phyloP scores from a whole-genome alignment of 768 basidiomycete genomes.

The Pleurotus giganteus region DNA sequence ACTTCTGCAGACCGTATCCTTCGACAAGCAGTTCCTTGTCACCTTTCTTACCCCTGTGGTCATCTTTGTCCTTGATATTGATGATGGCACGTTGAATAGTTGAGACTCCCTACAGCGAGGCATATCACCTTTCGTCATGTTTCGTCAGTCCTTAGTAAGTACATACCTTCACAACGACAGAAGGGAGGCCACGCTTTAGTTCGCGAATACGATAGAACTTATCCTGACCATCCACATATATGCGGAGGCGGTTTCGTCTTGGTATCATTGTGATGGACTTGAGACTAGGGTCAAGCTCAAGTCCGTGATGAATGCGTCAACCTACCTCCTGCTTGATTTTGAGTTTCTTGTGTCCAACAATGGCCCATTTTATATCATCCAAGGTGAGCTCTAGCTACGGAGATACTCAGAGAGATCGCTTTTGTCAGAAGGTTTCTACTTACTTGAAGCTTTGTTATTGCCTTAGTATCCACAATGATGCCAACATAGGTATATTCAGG shows the following conservation, averaged over 20 bases:
- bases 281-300: slow-evolving; percentile 6
- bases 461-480: slow-evolving; percentile 85
- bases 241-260: slow-evolving; percentile 69
- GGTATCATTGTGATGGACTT: slow-evolving; percentile 79
- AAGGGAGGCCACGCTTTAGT: slow-evolving; percentile 78
- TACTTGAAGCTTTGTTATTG: slow-evolving; percentile 87
- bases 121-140: too few relatives aligned
- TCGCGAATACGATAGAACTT: slow-evolving; percentile 84
- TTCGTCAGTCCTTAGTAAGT: background rate
- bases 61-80: slow-evolving; percentile 89
- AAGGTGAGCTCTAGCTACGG: slow-evolving; percentile 85
- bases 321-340: slow-evolving; percentile 87
- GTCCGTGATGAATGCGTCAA: background rate
- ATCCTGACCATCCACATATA: slow-evolving; percentile 75
- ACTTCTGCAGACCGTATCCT: slow-evolving; percentile 94
- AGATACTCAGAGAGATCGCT: background rate
- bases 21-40: slow-evolving; percentile 94
- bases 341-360: slow-evolving; percentile 82
- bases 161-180: slow-evolving; percentile 86
- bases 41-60: slow-evolving; percentile 74
- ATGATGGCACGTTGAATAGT: slow-evolving; percentile 92
- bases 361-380: slow-evolving; percentile 91
- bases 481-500: slow-evolving; percentile 91
- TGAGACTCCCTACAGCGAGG: slow-evolving; percentile 87
- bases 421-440: slow-evolving; percentile 9